phyloP scores from a whole-genome alignment of 1,139 yeast genomes.

The Chernovozyma sophiae-reginae region DNA sequence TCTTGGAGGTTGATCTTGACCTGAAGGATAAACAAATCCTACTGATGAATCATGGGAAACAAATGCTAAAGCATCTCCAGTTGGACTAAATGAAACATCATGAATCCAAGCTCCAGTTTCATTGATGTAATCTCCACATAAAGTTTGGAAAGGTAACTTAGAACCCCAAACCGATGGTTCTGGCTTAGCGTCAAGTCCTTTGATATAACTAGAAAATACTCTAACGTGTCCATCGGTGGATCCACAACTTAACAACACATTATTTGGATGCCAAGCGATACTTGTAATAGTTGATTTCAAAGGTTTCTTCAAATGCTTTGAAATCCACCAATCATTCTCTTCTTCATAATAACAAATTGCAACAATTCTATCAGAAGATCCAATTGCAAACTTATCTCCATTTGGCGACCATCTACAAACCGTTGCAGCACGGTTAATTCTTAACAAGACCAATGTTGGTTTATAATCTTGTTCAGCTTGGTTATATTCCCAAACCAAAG shows the following conservation, averaged over 20 bases:
- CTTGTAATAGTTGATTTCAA: slow-evolving; percentile 81
- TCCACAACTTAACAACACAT: slow-evolving; percentile 83
- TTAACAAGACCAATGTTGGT: slow-evolving; percentile 87
- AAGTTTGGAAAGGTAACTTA: slow-evolving; percentile 90
- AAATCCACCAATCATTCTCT: slow-evolving; percentile 99
- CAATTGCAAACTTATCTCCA: slow-evolving; percentile 93
- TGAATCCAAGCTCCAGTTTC: slow-evolving; percentile 90
- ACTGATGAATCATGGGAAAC: slow-evolving; percentile 76
- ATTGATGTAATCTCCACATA: slow-evolving; percentile 79
- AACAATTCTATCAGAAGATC: slow-evolving; percentile 89
- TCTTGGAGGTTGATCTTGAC: slow-evolving; percentile 55
- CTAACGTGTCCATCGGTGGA: slow-evolving; percentile 94
- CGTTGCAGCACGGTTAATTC: slow-evolving; percentile 94
- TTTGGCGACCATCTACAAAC: slow-evolving; percentile 91
- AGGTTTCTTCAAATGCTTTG: slow-evolving; percentile 94
- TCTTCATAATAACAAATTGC: slow-evolving; percentile 95
- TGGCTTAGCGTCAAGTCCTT: slow-evolving; percentile 86
- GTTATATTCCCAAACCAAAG: slow-evolving; percentile 86
- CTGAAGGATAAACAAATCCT: slow-evolving; percentile 71
- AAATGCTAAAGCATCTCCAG: slow-evolving; percentile 73
- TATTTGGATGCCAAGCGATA: slow-evolving; percentile 93
- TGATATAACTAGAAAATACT: slow-evolving; percentile 89
- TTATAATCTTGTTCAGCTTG: slow-evolving; percentile 49
- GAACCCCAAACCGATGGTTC: slow-evolving; percentile 87
- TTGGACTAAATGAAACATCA: slow-evolving; percentile 81